phyloP scores from a whole-genome alignment of 768 basidiomycete species.

The Suillus subaureus region DNA sequence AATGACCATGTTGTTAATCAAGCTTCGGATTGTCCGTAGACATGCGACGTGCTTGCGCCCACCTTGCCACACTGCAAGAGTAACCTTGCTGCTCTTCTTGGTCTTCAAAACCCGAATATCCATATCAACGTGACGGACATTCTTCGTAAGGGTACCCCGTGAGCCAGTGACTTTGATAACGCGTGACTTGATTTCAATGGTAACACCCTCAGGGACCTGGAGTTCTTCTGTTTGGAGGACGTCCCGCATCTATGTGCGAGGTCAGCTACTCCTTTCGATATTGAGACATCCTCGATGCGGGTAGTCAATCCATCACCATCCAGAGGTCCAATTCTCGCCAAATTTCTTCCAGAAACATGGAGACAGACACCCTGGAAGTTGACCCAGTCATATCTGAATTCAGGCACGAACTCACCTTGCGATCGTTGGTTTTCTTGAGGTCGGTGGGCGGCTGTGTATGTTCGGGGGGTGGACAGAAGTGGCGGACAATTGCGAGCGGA shows the following conservation, averaged over 20 bases:
- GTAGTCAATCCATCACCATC: slow-evolving; percentile 41
- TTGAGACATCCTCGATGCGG: slow-evolving; percentile 32
- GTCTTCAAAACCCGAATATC: slow-evolving; percentile 81
- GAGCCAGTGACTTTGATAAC: slow-evolving; percentile 91
- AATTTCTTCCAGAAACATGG: slow-evolving; percentile 5
- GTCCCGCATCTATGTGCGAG: slow-evolving; percentile 76
- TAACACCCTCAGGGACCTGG: slow-evolving; percentile 83
- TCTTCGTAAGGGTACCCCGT: slow-evolving; percentile 90
- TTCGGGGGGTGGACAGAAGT: slow-evolving; percentile 10
- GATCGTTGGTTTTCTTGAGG: slow-evolving; percentile 27
- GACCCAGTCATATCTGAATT: not conserved
- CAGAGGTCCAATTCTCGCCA: slow-evolving; percentile 4
- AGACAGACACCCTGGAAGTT: not conserved
- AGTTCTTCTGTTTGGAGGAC: slow-evolving; percentile 93
- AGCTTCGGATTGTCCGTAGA: slow-evolving; percentile 91
- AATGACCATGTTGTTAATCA: slow-evolving; percentile 97
- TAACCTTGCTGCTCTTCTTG: slow-evolving; percentile 73
- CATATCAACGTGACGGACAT: slow-evolving; percentile 92
- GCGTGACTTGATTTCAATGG: slow-evolving; percentile 87
- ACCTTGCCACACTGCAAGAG: slow-evolving; percentile 96
- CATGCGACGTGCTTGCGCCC: slow-evolving; percentile 98
- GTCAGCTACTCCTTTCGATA: slow-evolving; percentile 26
- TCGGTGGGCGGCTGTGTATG: slow-evolving; percentile 19
- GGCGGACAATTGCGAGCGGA: slow-evolving; percentile 37
- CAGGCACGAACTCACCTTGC: slow-evolving; percentile 30